These are phyloP conservation scores for Knufia fluminis DNA, from an alignment of 2,329 filamentous ascomycete species.

Conservation along the genomic window DNA sequence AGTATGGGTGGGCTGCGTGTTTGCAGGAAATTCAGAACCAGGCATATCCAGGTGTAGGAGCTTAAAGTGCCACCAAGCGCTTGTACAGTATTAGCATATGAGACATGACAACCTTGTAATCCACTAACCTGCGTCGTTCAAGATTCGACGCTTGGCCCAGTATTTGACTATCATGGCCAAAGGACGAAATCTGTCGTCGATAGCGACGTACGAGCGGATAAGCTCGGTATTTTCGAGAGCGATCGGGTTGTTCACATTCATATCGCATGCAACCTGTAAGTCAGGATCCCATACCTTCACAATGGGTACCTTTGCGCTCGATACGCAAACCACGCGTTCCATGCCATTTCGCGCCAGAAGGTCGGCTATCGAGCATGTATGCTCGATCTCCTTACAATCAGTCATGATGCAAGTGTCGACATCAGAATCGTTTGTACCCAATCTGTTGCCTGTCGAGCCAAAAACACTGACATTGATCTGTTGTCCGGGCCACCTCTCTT, in stretches of 20 bases:
- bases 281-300: conserved; percentile 99
- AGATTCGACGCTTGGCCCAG: conserved; percentile 84
- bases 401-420: conserved; percentile 98
- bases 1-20: conserved; percentile 74
- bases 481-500: conserved; percentile 82
- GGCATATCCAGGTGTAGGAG: conserved; percentile 98
- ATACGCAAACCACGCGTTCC: conserved; percentile 91
- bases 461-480: conserved; percentile 88
- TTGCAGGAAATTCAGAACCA: conserved; percentile 95
- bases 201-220: conserved; percentile 93
- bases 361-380: conserved; percentile 82
- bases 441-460: conserved; percentile 91
- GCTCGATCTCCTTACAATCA: conserved; percentile 74
- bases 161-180: conserved; percentile 96
- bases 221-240: conserved; percentile 94
- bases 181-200: conserved; percentile 81
- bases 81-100: conserved; percentile 29
- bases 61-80: conserved; percentile 89
- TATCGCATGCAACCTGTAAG: conserved; percentile 78
- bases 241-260: conserved; percentile 97
- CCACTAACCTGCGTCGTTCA: conserved; percentile 86
- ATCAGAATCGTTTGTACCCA: conserved; percentile 94
- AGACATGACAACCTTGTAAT: conserved; percentile 18
- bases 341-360: conserved; percentile 83
- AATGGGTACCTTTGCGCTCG: conserved; percentile 91